These are phyloP conservation scores for Trypethelium eluteriae DNA, from an alignment of 495 filamentous ascomycete genomes.

Conservation along the genomic window DNA sequence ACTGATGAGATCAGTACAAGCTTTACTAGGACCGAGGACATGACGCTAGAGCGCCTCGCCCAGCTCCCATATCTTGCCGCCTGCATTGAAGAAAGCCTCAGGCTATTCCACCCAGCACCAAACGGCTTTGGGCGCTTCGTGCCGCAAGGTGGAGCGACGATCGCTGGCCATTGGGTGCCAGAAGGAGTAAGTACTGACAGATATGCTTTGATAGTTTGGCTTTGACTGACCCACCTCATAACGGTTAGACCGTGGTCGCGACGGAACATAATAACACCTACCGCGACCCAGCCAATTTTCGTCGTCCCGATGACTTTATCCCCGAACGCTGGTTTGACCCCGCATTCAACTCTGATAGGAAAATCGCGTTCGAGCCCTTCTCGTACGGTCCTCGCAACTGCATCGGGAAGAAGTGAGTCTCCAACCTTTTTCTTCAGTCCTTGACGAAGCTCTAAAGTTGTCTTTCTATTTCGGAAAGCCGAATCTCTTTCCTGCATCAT, in stretches of 20 bases:
- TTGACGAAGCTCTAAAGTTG: not conserved
- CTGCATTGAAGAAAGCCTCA: slow-evolving; percentile 23
- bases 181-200: slow-evolving; percentile 22
- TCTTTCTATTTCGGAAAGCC: not conserved
- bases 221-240: too few relatives aligned
- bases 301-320: slow-evolving; percentile 38
- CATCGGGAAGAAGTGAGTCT: slow-evolving; percentile 48
- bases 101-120: slow-evolving; percentile 26
- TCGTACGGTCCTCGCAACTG: slow-evolving; percentile 52
- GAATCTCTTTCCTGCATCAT: too few relatives aligned
- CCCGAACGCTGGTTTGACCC: slow-evolving; percentile 46
- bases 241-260: slow-evolving; percentile 16
- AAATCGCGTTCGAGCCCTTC: slow-evolving; percentile 49
- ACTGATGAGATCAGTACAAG: slow-evolving; percentile 18
- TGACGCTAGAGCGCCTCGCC: slow-evolving; percentile 21
- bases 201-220: too few relatives aligned
- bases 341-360: slow-evolving; percentile 39
- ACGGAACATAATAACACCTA: slow-evolving; percentile 21
- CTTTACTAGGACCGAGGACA: slow-evolving; percentile 16
- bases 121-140: slow-evolving; percentile 16
- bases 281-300: slow-evolving; percentile 21
- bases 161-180: slow-evolving; percentile 18
- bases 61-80: slow-evolving; percentile 24
- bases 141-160: slow-evolving; percentile 16
- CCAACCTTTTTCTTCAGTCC: not conserved